These are phyloP conservation scores for Pyrus hybrid DNA, from an alignment of 331 rosid species.

Conservation along the genomic window DNA sequence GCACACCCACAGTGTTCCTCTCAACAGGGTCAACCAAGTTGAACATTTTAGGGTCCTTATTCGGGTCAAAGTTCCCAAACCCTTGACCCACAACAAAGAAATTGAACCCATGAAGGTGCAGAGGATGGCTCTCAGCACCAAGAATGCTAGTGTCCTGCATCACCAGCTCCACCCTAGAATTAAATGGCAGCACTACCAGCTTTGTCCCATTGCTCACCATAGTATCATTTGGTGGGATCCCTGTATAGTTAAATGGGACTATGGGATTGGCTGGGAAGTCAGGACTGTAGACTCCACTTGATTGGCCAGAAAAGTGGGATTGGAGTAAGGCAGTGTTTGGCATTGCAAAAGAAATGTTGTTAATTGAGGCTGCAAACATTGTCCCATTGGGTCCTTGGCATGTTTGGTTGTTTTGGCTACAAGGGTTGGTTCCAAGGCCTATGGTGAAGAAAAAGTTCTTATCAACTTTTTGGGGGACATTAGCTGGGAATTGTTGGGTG, in stretches of 20 bases:
- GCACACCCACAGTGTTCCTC: conserved; percentile 27
- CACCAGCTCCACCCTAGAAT: conserved; percentile 21
- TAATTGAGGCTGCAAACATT: conserved; percentile 26
- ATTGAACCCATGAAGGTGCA: conserved; percentile 31
- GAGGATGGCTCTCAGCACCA: conserved; percentile 30
- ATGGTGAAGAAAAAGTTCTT: conserved; percentile 21
- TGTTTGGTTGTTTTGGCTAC: conserved; percentile 13
- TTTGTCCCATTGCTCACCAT: conserved; percentile 24
- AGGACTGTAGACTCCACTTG: conserved; percentile 10
- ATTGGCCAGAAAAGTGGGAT: conserved; percentile 18
- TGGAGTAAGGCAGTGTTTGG: conserved; percentile 26
- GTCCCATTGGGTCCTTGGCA: conserved; percentile 28
- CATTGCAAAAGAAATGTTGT: conserved; percentile 19
- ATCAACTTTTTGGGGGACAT: conserved; percentile 21
- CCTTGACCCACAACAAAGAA: conserved; percentile 31
- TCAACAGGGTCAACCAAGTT: conserved; percentile 25
- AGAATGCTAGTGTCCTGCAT: conserved; percentile 33
- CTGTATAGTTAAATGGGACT: conserved; percentile 18
- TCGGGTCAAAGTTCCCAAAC: conserved; percentile 21
- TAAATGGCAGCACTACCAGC: conserved; percentile 20
- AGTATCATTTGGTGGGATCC: conserved; percentile 13
- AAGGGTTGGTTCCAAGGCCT: conserved; percentile 28
- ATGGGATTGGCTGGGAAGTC: conserved; percentile 16
- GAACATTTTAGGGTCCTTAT: conserved; percentile 11
- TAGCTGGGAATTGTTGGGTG: conserved; percentile 14